phyloP scores from a whole-genome alignment of 2,329 filamentous ascomycete species.

The Ascochyta fabae region DNA sequence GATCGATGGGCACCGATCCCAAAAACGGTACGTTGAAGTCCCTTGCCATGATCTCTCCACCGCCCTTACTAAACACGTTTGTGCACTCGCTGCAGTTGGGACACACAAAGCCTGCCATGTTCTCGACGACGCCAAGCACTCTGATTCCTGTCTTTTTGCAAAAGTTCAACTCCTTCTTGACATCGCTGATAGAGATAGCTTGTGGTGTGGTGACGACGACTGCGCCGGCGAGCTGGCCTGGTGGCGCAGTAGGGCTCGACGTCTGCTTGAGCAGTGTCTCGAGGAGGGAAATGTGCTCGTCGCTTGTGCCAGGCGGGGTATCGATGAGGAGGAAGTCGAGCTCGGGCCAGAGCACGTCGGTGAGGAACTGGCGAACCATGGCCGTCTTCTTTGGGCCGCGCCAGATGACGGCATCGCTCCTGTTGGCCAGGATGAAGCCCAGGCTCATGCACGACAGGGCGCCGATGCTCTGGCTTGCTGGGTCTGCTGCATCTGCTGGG shows the following conservation, averaged over 20 bases:
- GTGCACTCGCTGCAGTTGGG: constrained; percentile 80
- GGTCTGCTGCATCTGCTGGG: not conserved
- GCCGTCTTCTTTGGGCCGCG: constrained; percentile 97
- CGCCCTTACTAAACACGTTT: constrained; percentile 90
- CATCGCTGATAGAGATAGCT: constrained; percentile 89
- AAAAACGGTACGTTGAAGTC: constrained; percentile 86
- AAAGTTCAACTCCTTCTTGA: constrained; percentile 94
- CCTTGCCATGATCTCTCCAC: constrained; percentile 84
- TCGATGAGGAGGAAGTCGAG: constrained; percentile 95
- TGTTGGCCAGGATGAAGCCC: constrained; percentile 82
- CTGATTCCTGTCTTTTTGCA: constrained; percentile 81
- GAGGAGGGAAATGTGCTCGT: constrained; percentile 94
- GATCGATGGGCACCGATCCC: constrained; percentile 88
- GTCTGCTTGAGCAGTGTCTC: constrained; percentile 70
- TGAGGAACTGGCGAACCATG: constrained; percentile 96
- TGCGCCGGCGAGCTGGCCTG: constrained; percentile 79
- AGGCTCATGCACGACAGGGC: constrained; percentile 86
- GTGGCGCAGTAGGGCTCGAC: constrained; percentile 13
- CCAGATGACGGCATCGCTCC: constrained; percentile 95
- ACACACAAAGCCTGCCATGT: constrained; percentile 94
- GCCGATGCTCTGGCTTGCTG: constrained; percentile 56
- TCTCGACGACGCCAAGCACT: constrained; percentile 90
- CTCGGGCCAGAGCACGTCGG: constrained; percentile 84
- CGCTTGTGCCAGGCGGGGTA: constrained; percentile 93
- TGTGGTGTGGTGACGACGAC: constrained; percentile 97